Conservation (phyloP, 1,284 basidiomycete genomes). For the Pseudozyma flocculosa region DNA sequence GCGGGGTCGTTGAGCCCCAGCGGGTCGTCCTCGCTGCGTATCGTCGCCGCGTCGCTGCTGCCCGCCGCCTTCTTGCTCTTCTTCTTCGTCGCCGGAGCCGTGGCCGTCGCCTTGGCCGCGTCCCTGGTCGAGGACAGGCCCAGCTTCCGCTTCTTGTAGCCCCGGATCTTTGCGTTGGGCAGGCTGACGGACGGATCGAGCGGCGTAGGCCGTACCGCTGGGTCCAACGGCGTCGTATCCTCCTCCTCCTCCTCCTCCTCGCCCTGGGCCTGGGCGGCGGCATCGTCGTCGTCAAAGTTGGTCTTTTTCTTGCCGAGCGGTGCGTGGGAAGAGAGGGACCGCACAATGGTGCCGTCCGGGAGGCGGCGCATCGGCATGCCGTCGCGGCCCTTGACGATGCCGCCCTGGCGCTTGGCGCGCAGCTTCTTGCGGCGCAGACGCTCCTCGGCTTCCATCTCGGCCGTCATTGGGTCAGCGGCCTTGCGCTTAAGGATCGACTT, state of each 20-base stretch:
- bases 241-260: conserved; percentile 8
- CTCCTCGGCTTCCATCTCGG: conserved; percentile 15
- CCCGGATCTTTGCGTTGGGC: conserved; percentile 36
- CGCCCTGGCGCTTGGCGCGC: conserved; percentile 11
- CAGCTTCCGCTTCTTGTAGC: conserved; percentile 40
- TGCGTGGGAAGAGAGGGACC: conserved; percentile 13
- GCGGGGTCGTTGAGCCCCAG: conserved; percentile 51
- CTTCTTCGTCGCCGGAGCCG: neutral
- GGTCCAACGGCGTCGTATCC: conserved; percentile 19
- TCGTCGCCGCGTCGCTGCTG: no score
- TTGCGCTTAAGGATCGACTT: conserved; percentile 31
- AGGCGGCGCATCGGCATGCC: conserved; percentile 41
- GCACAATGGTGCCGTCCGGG: conserved; percentile 33
- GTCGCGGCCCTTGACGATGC: conserved; percentile 38
- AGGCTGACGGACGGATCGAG: conserved; percentile 31
- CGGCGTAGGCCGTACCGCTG: conserved; percentile 14
- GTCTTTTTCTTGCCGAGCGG: conserved; percentile 12
- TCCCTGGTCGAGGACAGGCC: conserved; percentile 3
- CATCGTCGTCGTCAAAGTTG: conserved; percentile 22
- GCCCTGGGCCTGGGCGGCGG: no score
- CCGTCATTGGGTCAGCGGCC: conserved; percentile 22
- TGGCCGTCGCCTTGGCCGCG: conserved; percentile 2
- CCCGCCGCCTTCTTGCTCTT: conserved; percentile 13
- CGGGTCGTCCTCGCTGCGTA: conserved; percentile 38
- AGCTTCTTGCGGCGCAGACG: conserved; percentile 12